Conservation (phyloP, 2,329 filamentous ascomycete genomes). For the Ascochyta rabiei region DNA sequence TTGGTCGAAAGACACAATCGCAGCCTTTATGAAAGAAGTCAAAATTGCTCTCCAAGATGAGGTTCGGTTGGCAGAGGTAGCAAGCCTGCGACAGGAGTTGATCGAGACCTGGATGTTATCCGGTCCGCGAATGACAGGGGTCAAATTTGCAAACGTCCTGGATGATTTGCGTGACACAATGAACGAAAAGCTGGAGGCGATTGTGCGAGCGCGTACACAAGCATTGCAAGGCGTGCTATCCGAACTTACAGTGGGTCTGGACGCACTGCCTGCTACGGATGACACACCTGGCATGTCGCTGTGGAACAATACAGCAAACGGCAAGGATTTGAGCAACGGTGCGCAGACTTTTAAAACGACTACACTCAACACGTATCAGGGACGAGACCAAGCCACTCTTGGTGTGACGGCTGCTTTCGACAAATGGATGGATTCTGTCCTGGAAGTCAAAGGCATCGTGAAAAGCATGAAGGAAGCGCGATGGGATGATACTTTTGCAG, state of each 20-base stretch:
- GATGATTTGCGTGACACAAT: constrained; percentile 71
- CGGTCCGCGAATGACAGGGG: constrained; percentile 66
- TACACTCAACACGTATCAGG: constrained; percentile 72
- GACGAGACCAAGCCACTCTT: constrained; percentile 71
- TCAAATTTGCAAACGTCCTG: constrained; percentile 72
- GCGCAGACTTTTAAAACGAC: constrained; percentile 71
- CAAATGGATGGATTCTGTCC: constrained; percentile 76
- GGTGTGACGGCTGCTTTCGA: constrained; percentile 68
- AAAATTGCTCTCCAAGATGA: constrained; percentile 64
- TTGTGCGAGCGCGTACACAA: constrained; percentile 68
- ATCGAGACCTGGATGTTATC: constrained; percentile 78
- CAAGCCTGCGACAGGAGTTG: constrained; percentile 71
- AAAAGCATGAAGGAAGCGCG: constrained; percentile 69
- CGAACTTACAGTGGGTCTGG: constrained; percentile 67
- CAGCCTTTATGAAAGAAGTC: constrained; percentile 62
- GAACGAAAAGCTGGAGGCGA: constrained; percentile 68
- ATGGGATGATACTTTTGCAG: constrained; percentile 77
- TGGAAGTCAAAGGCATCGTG: constrained; percentile 67
- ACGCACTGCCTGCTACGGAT: constrained; percentile 46
- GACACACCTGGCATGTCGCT: constrained; percentile 60
- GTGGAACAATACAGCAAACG: constrained; percentile 71
- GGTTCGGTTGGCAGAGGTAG: constrained; percentile 70
- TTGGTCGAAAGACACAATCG: constrained; percentile 50
- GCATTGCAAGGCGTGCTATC: constrained; percentile 70
- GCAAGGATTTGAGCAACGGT: constrained; percentile 69